phyloP scores from a whole-genome alignment of 768 basidiomycete species.

The Favolaschia claudopus region DNA sequence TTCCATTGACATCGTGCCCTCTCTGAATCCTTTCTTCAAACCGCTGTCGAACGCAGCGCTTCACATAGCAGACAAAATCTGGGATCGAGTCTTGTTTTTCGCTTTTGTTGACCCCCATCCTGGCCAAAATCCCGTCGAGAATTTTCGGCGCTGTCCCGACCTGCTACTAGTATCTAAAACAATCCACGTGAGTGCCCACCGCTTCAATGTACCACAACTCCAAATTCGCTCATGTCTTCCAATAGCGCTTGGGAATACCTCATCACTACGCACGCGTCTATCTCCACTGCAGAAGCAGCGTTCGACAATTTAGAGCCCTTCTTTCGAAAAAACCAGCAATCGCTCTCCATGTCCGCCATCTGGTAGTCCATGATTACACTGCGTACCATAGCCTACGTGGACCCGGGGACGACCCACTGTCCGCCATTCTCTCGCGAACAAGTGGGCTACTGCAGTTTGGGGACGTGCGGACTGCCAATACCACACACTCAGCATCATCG shows the following conservation, averaged over 20 bases:
- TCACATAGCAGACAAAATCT: not conserved
- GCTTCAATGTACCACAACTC: too few species aligned
- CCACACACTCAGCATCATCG: not conserved
- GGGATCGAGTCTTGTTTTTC: constrained; percentile 11
- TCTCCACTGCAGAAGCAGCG: too few species aligned
- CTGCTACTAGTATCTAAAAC: not conserved
- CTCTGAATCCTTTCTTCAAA: not conserved
- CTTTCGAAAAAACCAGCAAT: too few species aligned
- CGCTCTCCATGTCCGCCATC: too few species aligned
- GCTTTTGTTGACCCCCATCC: constrained; percentile 6
- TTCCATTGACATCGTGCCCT: not conserved
- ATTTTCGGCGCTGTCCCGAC: not conserved
- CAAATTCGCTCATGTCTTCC: not conserved
- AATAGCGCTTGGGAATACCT: too few species aligned
- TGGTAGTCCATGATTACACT: too few species aligned
- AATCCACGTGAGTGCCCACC: not conserved
- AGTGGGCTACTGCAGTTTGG: not conserved
- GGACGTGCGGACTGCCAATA: not conserved
- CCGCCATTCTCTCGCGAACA: not conserved
- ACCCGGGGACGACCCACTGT: not conserved
- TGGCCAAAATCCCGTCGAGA: not conserved
- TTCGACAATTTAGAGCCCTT: too few species aligned
- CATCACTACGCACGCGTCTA: too few species aligned
- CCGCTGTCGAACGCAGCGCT: not conserved
- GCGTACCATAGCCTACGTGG: too few species aligned